Percentiles rank a stretch among this genome's conserved stretches.
These are phyloP conservation scores for Elaeagnus macrophylla DNA, from an alignment of 306 rosid genomes.

Conservation along the genomic window DNA sequence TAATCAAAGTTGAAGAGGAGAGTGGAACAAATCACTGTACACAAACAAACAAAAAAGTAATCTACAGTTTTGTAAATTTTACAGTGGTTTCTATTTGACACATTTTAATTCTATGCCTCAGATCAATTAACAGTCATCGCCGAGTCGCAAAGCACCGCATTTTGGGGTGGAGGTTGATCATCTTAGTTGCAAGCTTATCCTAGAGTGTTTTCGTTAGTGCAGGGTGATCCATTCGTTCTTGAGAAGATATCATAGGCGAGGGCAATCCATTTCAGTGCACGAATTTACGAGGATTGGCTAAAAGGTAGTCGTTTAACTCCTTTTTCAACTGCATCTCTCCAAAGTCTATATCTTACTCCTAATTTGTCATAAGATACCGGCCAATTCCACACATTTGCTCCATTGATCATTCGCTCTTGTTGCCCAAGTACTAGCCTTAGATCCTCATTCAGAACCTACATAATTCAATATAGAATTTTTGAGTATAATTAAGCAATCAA, in stretches of 20 bases:
- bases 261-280: conserved; percentile 7
- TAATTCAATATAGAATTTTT: conserved; percentile 1
- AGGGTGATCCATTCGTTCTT: no score
- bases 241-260: background rate
- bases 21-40: conserved; percentile 30
- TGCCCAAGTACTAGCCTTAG: conserved; percentile 75
- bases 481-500: no score
- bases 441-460: conserved; percentile 82
- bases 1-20: no score
- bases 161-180: background rate
- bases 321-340: conserved; percentile 74
- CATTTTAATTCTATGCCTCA: conserved; percentile 27
- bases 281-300: conserved; percentile 26
- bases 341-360: conserved; percentile 75
- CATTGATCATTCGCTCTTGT: conserved; percentile 78
- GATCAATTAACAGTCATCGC: conserved; percentile 46
- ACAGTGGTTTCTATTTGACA: conserved; percentile 26
- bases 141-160: conserved; percentile 15
- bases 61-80: conserved; percentile 28
- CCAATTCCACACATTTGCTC: conserved; percentile 75
- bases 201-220: no score
- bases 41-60: conserved; percentile 17
- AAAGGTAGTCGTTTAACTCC: conserved; percentile 62
- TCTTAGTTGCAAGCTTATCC: background rate
- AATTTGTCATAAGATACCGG: conserved; percentile 87